Evolutionary conservation across 2,329 filamentous ascomycete genomes (phyloP).

Genomic region (Calonectria naviculata): DNA sequence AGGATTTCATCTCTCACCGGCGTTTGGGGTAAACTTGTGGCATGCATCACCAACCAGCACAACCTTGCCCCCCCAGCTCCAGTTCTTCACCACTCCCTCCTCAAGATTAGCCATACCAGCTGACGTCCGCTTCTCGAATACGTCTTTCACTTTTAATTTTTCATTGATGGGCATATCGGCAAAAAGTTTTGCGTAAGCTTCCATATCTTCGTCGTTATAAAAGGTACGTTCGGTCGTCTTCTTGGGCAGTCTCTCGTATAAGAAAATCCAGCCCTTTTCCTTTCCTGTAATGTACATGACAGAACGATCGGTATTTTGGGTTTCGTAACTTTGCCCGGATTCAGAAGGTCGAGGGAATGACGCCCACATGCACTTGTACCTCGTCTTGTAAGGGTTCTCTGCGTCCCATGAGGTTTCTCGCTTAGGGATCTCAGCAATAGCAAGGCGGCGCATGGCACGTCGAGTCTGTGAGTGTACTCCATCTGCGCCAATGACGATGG

Average conservation of each 20-base stretch:
- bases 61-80: conserved; percentile 40
- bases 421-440: background rate
- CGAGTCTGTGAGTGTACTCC: conserved; percentile 17
- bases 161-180: conserved; percentile 5
- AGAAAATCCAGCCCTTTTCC: conserved; percentile 45
- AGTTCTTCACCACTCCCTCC: conserved; percentile 44
- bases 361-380: conserved; percentile 37
- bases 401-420: conserved; percentile 1
- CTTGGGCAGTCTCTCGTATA: conserved; percentile 44
- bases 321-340: conserved; percentile 41
- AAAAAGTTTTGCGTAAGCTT: background rate
- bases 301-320: conserved; percentile 38
- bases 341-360: conserved; percentile 35
- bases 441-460: conserved; percentile 14
- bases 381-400: background rate
- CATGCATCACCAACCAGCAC: conserved; percentile 47
- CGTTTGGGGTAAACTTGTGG: conserved; percentile 48
- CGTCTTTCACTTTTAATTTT: conserved; percentile 8
- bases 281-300: conserved; percentile 44
- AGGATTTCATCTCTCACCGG: background rate
- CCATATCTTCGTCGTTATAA: conserved; percentile 6
- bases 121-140: background rate
- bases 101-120: conserved; percentile 43
- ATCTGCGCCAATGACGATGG: conserved; percentile 22
- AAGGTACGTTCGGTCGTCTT: background rate